Evolutionary conservation across 2,329 filamentous ascomycete species (phyloP).

Genomic region (Aplosporella prunicola): DNA sequence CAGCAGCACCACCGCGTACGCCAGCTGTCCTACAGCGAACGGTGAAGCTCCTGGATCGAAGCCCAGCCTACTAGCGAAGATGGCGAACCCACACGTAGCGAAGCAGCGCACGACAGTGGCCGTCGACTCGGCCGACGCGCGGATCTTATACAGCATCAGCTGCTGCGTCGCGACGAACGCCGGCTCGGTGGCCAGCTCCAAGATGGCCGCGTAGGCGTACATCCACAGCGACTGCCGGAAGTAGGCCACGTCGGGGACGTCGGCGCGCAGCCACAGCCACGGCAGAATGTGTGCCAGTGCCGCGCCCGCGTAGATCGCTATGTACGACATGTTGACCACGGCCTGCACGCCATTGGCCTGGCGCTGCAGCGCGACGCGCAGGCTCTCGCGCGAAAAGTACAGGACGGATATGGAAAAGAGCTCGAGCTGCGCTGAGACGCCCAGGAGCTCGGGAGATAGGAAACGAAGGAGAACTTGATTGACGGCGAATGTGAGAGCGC

Average conservation of each 20-base stretch:
- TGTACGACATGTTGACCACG: constrained; percentile 79
- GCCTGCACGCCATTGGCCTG: constrained; percentile 57
- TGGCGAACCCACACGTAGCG: constrained; percentile 60
- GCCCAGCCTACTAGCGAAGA: constrained; percentile 48
- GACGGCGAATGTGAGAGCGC: constrained; percentile 77
- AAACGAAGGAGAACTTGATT: constrained; percentile 88
- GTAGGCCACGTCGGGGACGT: constrained; percentile 50
- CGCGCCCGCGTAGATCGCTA: constrained; percentile 62
- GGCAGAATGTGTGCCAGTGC: constrained; percentile 56
- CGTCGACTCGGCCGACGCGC: constrained; percentile 72
- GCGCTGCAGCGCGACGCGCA: constrained; percentile 84
- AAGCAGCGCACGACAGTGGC: constrained; percentile 72
- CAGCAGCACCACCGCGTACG: constrained; percentile 61
- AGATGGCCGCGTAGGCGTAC: constrained; percentile 48
- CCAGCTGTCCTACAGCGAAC: constrained; percentile 78
- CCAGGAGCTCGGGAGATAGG: constrained; percentile 74
- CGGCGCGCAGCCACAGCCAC: constrained; percentile 53
- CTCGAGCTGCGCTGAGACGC: constrained; percentile 81
- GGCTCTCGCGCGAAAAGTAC: constrained; percentile 85
- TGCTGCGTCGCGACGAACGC: constrained; percentile 83
- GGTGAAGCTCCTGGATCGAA: constrained; percentile 66
- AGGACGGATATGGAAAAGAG: constrained; percentile 88
- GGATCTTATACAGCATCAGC: constrained; percentile 66
- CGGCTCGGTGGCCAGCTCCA: constrained; percentile 80
- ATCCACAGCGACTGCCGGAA: constrained; percentile 48